Evolutionary conservation across 805 yeast species (phyloP).

Genomic region (Wickerhamiella brachini): DNA sequence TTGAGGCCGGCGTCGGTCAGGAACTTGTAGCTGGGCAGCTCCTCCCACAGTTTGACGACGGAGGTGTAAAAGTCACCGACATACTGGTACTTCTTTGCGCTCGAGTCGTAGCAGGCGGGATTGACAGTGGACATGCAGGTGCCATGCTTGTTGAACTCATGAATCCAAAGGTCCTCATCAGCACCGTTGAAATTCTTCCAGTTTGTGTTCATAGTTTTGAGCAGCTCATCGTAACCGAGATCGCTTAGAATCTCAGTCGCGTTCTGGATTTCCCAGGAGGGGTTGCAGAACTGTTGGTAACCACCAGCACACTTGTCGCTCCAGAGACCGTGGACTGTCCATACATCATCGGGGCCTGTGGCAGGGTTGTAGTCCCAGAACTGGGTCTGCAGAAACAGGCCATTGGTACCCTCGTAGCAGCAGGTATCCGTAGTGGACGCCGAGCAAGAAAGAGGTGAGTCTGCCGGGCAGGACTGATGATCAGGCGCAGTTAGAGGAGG

Average conservation of each 20-base stretch:
- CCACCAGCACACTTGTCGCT: conserved; percentile 79
- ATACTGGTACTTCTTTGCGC: conserved; percentile 22
- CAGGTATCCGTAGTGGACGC: conserved; percentile 37
- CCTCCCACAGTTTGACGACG: conserved; percentile 42
- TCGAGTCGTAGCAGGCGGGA: conserved; percentile 46
- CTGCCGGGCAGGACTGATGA: conserved; percentile 23
- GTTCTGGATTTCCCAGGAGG: conserved; percentile 38
- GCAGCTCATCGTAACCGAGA: conserved; percentile 34
- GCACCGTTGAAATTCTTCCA: conserved; percentile 69
- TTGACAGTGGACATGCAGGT: conserved; percentile 76
- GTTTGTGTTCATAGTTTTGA: conserved; percentile 38
- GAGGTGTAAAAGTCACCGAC: conserved; percentile 61
- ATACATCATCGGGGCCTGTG: conserved; percentile 53
- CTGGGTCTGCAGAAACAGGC: conserved; percentile 70
- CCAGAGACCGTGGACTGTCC: conserved; percentile 82
- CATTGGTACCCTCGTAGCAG: conserved; percentile 81
- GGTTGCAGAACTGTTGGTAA: conserved; percentile 66
- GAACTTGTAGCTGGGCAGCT: conserved; percentile 54
- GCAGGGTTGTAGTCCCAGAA: conserved; percentile 84
- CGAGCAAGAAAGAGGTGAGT: conserved; percentile 25
- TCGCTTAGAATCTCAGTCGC: conserved; percentile 33
- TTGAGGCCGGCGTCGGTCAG: conserved; percentile 53
- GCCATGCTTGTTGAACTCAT: conserved; percentile 89
- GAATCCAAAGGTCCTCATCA: conserved; percentile 68
- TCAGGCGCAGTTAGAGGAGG: not conserved